Evolutionary conservation across 345 rosid genomes (phyloP).

Genomic region (Salix caprea): DNA sequence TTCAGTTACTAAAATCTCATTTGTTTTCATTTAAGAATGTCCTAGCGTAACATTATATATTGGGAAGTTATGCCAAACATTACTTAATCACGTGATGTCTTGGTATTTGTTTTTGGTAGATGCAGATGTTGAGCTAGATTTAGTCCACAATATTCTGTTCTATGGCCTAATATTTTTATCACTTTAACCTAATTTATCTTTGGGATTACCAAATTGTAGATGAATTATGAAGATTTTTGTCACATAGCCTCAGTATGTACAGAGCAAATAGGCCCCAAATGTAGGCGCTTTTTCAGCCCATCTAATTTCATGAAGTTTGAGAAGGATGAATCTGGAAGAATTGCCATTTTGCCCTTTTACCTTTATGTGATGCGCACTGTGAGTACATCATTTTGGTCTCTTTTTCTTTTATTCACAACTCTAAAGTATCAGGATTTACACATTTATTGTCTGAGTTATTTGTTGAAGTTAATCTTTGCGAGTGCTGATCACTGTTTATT

Average conservation of each 20-base stretch:
- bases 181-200: slow-evolving; percentile 11
- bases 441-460: background rate
- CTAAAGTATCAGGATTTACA: background rate
- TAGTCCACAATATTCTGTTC: background rate
- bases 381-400: slow-evolving; percentile 23
- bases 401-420: background rate
- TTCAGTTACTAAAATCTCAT: background rate
- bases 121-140: background rate
- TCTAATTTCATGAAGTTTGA: slow-evolving; percentile 99
- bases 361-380: slow-evolving; percentile 99
- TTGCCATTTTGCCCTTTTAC: slow-evolving; percentile 94
- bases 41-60: background rate
- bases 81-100: background rate
- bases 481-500: slow-evolving; percentile 11
- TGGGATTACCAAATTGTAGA: slow-evolving; percentile 40
- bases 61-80: background rate
- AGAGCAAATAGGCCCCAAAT: slow-evolving; percentile 96
- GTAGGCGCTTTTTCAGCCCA: slow-evolving; percentile 95
- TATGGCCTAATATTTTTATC: background rate
- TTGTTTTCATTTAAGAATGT: background rate
- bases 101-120: background rate
- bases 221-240: slow-evolving; percentile 99
- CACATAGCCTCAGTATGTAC: slow-evolving; percentile 96
- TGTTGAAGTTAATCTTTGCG: background rate
- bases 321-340: slow-evolving; percentile 98